These are phyloP conservation scores for Mucor saturninus DNA, from an alignment of 371 early-diverging fungal genomes.

Conservation along the genomic window DNA sequence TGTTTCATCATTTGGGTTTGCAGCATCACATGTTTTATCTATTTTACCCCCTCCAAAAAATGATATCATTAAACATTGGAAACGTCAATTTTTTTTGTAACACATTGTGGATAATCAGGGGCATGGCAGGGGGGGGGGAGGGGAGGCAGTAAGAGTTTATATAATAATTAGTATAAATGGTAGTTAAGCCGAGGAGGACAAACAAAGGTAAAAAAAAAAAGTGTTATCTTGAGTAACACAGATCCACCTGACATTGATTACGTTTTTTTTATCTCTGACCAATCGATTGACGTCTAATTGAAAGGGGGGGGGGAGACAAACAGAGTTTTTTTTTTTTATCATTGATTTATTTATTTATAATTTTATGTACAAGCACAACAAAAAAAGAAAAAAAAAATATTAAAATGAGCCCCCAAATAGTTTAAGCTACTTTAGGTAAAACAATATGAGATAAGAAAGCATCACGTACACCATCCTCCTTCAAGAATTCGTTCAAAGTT, in stretches of 20 bases:
- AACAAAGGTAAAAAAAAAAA: too few relatives aligned
- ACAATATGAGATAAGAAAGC: slow-evolving; percentile 34
- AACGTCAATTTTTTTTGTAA: too few relatives aligned
- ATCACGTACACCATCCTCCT: slow-evolving; percentile 49
- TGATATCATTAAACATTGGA: too few relatives aligned
- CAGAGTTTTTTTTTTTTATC: neutral
- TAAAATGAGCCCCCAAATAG: neutral
- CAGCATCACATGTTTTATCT: too few relatives aligned
- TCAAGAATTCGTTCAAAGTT: slow-evolving; percentile 50
- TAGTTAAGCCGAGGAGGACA: too few relatives aligned
- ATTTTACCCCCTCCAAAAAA: too few relatives aligned
- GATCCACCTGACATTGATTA: neutral
- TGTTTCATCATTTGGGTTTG: too few relatives aligned
- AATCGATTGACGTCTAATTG: slow-evolving; percentile 2
- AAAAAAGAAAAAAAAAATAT: slow-evolving; percentile 6
- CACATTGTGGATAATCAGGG: too few relatives aligned
- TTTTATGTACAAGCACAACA: neutral
- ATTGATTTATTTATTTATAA: slow-evolving; percentile 10
- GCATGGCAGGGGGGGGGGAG: too few relatives aligned
- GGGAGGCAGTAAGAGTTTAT: too few relatives aligned
- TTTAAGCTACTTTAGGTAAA: slow-evolving; percentile 28
- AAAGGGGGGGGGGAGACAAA: neutral
- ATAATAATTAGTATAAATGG: too few relatives aligned
- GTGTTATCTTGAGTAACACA: neutral
- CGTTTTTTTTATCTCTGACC: slow-evolving; percentile 11